Evolutionary conservation across 2,329 filamentous ascomycete species (phyloP).

Genomic region (Exophiala phaeomuriformis): DNA sequence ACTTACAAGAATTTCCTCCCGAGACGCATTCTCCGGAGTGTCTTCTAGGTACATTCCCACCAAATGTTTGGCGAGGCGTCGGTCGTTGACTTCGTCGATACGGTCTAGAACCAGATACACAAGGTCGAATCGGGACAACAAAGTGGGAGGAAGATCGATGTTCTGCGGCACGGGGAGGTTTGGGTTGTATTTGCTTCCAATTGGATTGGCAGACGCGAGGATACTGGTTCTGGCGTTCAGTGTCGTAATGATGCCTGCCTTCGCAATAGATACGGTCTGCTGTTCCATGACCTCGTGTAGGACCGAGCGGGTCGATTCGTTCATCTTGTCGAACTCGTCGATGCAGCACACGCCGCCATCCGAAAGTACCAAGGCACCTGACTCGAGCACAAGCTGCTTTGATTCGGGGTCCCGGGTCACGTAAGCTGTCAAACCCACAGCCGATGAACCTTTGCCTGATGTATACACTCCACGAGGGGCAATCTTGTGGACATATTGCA

Average conservation of each 20-base stretch:
- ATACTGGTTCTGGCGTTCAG: conserved; percentile 93
- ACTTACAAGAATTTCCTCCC: conserved; percentile 71
- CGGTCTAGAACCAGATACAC: conserved; percentile 95
- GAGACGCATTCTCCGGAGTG: conserved; percentile 72
- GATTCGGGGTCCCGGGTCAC: conserved; percentile 68
- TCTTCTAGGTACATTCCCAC: conserved; percentile 97
- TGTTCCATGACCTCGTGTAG: conserved; percentile 77
- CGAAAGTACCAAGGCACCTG: conserved; percentile 64
- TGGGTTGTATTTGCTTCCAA: conserved; percentile 95
- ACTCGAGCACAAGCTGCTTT: conserved; percentile 65
- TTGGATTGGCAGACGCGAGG: conserved; percentile 92
- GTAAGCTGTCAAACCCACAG: conserved; percentile 70
- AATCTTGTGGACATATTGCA: conserved; percentile 95
- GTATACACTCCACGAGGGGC: conserved; percentile 80
- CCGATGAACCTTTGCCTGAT: conserved; percentile 67
- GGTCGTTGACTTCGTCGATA: conserved; percentile 82
- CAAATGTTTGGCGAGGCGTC: conserved; percentile 81
- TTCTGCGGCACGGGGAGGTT: conserved; percentile 95
- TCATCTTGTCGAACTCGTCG: conserved; percentile 77
- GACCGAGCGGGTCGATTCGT: conserved; percentile 64
- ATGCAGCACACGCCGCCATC: conserved; percentile 72
- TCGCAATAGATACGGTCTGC: conserved; percentile 70
- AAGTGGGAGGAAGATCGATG: conserved; percentile 90
- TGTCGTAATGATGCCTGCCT: conserved; percentile 74
- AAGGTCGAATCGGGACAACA: conserved; percentile 91